Evolutionary conservation across 306 rosid species (phyloP), one percentile per base, ranked within the genome.

Genomic region (Rosa multiflora): DNA sequence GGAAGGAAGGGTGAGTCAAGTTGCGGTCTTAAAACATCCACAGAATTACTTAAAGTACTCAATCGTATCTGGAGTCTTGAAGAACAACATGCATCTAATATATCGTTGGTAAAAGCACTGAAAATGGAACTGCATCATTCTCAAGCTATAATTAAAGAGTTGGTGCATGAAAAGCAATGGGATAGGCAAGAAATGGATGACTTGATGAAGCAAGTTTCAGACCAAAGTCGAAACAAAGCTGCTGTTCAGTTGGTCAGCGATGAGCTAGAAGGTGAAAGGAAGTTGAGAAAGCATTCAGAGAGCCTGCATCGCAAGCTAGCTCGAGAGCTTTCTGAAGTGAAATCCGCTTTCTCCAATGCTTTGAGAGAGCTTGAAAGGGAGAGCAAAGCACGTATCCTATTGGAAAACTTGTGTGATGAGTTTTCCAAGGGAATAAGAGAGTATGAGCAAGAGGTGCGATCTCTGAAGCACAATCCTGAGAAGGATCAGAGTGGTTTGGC

Each of bases 401-500:
- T 93, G 81, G 98, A 93, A 82, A 91, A 87, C 74, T 77, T 93
- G 78, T 93, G 95, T 18, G 97, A 88, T 23, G 95, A 93, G 84
- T 93, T 93, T 81, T 91, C 97, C n/a, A 88, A 86, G 70, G 97
- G 93, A 77, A 87, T 93, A 32, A 58, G 84, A 78, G 89, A 85
- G 71, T 91, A 90, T 32, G 94, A 93, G 67, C 90, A 82, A 74
- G 92, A 89, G 83, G 82, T 91, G 37, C 88, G 86, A 48, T 80
- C 77, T 23, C 59, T 87, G 39, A 81, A 86, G 84, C 80, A 85
- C 69, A 88, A 82, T 64, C 76, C 88, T 5, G 89, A 83, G 42
- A 86, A 85, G 76, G 79, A 82, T 64, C 84, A 77, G 58, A 81
- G 80, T 74, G 62, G 82, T 46, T 76, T 66, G 63, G 80, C 76